Evolutionary conservation across 176 grass and related monocot genomes (phyloP).

Genomic region (Paspalum notatum): DNA sequence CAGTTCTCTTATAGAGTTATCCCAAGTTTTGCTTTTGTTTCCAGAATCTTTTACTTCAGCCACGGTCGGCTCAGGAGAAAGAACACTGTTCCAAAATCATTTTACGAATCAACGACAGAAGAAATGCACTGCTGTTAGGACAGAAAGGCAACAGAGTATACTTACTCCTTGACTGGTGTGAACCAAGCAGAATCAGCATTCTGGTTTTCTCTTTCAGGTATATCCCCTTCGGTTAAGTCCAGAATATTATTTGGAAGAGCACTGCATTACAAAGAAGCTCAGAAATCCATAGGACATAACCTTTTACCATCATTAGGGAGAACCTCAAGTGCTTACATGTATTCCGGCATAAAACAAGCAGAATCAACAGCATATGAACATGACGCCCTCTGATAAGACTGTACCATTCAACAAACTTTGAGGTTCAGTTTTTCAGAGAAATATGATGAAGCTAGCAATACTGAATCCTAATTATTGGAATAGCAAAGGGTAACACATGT

Average conservation of each 20-base stretch:
- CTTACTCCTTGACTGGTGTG: slow-evolving; percentile 82
- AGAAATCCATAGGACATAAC: slow-evolving; percentile 40
- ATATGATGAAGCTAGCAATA: slow-evolving; percentile 21
- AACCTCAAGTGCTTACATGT: slow-evolving; percentile 60
- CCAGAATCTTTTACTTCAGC: slow-evolving; percentile 39
- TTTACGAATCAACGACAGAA: slow-evolving; percentile 38
- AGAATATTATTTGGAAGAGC: slow-evolving; percentile 52
- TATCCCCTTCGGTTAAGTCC: slow-evolving; percentile 30
- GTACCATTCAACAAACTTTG: slow-evolving; percentile 32
- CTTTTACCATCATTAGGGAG: slow-evolving; percentile 21
- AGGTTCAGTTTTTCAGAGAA: slow-evolving; percentile 22
- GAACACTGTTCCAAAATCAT: slow-evolving; percentile 65
- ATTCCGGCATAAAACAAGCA: slow-evolving; percentile 57
- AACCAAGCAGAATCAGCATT: slow-evolving; percentile 67
- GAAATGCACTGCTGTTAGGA: slow-evolving; percentile 30
- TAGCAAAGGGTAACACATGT: neutral
- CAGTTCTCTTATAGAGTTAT: slow-evolving; percentile 38
- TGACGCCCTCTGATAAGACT: slow-evolving; percentile 41
- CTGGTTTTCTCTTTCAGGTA: slow-evolving; percentile 34
- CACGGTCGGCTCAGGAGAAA: slow-evolving; percentile 62
- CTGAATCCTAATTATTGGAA: slow-evolving; percentile 11
- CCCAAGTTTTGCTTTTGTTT: slow-evolving; percentile 37
- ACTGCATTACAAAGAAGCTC: slow-evolving; percentile 57
- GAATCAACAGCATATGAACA: slow-evolving; percentile 43
- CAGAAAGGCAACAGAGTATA: slow-evolving; percentile 33